Evolutionary conservation across 306 rosid species (phyloP), one percentile per base, ranked within the genome.

Genomic region (Chamaecrista fasciculata): DNA sequence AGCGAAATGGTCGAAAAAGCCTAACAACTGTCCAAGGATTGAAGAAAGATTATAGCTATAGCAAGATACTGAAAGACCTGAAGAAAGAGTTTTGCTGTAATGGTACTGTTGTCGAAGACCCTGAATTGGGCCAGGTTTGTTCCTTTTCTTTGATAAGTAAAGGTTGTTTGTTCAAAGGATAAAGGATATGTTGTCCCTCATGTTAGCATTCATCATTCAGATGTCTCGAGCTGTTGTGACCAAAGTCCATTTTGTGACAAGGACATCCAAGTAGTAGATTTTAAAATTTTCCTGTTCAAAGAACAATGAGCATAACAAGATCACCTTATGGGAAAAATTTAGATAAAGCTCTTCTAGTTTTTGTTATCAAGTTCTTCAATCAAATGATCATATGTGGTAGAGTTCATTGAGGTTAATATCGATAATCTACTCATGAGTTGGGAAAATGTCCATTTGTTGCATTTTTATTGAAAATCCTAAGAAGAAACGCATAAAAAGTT

Each of bases 11-110:
- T 16, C 33, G 65, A 26, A 59, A 59, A 34, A 59, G 65, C 28
- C 65, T 59, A 20, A 59, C 65, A 18, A 59, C 65, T 19, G 28
- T 59, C 34, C 65, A 59, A 59, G 65, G 65, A 39, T 34, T 59
- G 65, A 59, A 59, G 65, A 59, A 59, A 34, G 65, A 59, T 8
- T 59, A 59, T 14, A 59, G 65, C 46, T 59, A 59, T 59, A 59
- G 28, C 46, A 59, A 59, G 44, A 59, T 59, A 18, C 65, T 59
- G 28, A 59, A 59, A 23, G 65, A 59, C 44, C 26, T 59, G 9
- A 59, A 59, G 65, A 59, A 59, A 59, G 65, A 59, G 46, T 59
- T 59, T 26, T 59, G 65, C 46, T 59, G 65, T 18, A 59, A 59
- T 34, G 65, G 65, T 33, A 59, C 65, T 19, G 65, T 59, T 18